These are phyloP conservation scores for Paraleonurus japonicus DNA, from an alignment of 257 asterid species.

Conservation along the genomic window DNA sequence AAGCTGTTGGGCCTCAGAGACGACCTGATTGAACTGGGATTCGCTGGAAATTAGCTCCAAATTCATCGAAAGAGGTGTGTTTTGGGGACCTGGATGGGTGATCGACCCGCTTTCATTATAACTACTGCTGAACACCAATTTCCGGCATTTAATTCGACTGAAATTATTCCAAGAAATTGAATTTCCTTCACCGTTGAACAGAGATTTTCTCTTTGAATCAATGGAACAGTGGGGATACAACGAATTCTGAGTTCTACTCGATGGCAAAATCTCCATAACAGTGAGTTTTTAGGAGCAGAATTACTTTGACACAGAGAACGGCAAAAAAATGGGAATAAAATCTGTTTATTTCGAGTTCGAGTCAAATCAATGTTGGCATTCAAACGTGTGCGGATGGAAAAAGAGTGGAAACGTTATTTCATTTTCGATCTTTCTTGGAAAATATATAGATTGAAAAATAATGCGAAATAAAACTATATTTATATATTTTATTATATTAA, in stretches of 20 bases:
- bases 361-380: background rate
- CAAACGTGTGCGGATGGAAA: background rate
- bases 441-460: too few relatives aligned
- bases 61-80: conserved; percentile 54
- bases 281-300: background rate
- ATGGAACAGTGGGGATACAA: background rate
- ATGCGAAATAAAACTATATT: too few relatives aligned
- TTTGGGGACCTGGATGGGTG: conserved; percentile 38
- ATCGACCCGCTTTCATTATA: conserved; percentile 43
- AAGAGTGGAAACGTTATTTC: background rate
- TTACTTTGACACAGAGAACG: background rate
- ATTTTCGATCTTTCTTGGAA: background rate
- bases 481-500: too few relatives aligned
- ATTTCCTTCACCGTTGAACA: conserved; percentile 15
- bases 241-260: conserved; percentile 27
- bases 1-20: conserved; percentile 65
- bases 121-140: conserved; percentile 22
- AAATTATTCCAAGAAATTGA: conserved; percentile 9
- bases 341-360: background rate
- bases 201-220: conserved; percentile 20
- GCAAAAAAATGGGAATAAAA: background rate
- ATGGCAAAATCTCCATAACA: conserved; percentile 38
- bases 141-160: conserved; percentile 19
- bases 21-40: conserved; percentile 64
- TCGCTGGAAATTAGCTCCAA: conserved; percentile 60